phyloP scores from a whole-genome alignment of 768 basidiomycete species.

The Tricholoma saponaceum region DNA sequence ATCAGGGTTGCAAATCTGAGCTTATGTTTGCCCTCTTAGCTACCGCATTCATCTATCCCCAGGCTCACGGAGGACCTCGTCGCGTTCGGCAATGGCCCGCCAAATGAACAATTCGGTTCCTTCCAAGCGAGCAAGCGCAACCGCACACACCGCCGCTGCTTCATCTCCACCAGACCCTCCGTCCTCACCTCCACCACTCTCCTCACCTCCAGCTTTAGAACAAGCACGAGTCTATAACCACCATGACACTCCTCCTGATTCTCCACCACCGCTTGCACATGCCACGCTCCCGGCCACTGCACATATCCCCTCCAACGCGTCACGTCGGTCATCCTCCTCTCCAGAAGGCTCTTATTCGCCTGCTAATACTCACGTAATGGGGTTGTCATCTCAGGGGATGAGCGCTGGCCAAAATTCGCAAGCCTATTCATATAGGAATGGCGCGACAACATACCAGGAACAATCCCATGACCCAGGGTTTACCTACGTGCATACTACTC shows the following conservation, averaged over 20 bases:
- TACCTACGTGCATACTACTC: constrained; percentile 35
- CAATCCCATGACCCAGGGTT: constrained; percentile 32
- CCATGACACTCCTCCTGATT: constrained; percentile 45
- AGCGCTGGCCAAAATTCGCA: constrained; percentile 14
- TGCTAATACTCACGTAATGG: constrained; percentile 20
- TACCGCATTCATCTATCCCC: constrained; percentile 82
- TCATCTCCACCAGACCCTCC: constrained; percentile 22
- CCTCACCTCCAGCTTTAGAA: constrained; percentile 43
- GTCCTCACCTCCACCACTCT: constrained; percentile 26
- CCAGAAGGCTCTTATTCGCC: constrained; percentile 40
- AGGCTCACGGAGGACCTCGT: constrained; percentile 66
- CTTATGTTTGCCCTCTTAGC: constrained; percentile 29
- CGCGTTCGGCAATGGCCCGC: constrained; percentile 54
- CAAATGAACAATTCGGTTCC: constrained; percentile 20
- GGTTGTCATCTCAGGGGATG: constrained; percentile 20
- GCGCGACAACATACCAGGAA: constrained; percentile 43
- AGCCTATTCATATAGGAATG: constrained; percentile 33
- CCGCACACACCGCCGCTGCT: constrained; percentile 24
- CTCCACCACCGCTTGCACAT: constrained; percentile 50
- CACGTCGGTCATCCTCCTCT: constrained; percentile 42
- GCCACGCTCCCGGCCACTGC: constrained; percentile 44
- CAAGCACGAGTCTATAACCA: constrained; percentile 34
- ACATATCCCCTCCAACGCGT: constrained; percentile 29
- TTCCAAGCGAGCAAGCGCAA: constrained; percentile 24
- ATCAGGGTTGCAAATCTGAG: background rate